Conservation (phyloP, 2,329 filamentous ascomycete species). For the Cytospora paraplurivora region DNA sequence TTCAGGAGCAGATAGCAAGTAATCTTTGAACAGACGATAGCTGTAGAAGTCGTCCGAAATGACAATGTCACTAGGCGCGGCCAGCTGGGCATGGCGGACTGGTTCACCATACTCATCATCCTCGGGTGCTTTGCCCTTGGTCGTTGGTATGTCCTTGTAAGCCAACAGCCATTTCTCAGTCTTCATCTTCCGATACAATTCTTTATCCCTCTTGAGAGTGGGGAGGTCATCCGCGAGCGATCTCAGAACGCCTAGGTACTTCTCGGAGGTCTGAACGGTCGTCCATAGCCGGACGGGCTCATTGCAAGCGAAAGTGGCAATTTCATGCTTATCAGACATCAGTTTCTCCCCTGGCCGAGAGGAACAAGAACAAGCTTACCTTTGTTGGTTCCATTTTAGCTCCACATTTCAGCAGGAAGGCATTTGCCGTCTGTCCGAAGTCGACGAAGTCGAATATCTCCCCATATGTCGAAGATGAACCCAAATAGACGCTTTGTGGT, state of each 20-base stretch:
- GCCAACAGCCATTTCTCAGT: conserved; percentile 77
- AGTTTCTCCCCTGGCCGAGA: not conserved
- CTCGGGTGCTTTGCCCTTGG: conserved; percentile 51
- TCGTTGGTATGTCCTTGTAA: conserved; percentile 68
- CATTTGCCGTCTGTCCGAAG: conserved; percentile 84
- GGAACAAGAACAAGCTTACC: not conserved
- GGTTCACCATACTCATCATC: conserved; percentile 64
- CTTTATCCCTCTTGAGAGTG: conserved; percentile 74
- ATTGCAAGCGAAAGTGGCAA: conserved; percentile 79
- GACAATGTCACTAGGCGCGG: conserved; percentile 70
- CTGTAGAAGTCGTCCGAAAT: conserved; percentile 87
- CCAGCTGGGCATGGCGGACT: conserved; percentile 78
- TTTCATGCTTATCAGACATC: conserved; percentile 58
- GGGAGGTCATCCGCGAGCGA: conserved; percentile 74
- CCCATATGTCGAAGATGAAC: conserved; percentile 68
- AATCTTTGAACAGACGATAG: conserved; percentile 84
- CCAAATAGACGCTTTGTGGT: conserved; percentile 79
- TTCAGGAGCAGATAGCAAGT: conserved; percentile 82
- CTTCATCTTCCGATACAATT: conserved; percentile 76
- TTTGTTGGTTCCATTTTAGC: conserved; percentile 88
- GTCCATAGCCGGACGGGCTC: conserved; percentile 83
- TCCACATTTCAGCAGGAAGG: conserved; percentile 84
- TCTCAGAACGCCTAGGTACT: conserved; percentile 81
- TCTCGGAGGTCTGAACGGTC: conserved; percentile 77
- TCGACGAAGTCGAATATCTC: conserved; percentile 98